phyloP scores from a whole-genome alignment of 78 protist genomes.

The Creolimax fragrantissima region DNA sequence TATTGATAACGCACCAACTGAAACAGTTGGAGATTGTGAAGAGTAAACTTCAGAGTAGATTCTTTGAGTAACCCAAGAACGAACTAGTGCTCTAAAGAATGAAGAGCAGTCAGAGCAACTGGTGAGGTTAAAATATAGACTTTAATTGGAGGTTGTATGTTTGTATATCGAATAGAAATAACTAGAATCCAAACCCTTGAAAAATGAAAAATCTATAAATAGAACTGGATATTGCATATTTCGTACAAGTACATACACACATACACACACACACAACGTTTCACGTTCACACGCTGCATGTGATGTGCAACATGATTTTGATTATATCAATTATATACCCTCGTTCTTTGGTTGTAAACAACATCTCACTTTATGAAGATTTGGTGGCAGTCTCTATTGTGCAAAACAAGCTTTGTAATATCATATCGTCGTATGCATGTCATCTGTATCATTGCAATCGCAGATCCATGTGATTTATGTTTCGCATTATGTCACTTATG shows the following conservation, averaged over 20 bases:
- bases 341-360: too few relatives aligned
- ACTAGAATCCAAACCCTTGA: not conserved
- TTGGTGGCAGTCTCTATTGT: too few relatives aligned
- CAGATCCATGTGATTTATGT: too few relatives aligned
- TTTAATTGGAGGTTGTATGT: not conserved
- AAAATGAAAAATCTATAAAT: not conserved
- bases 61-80: too few relatives aligned
- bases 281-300: not conserved
- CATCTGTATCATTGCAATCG: too few relatives aligned
- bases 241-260: not conserved
- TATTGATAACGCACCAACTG: not conserved
- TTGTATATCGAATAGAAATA: not conserved
- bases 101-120: not conserved
- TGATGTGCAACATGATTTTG: too few relatives aligned
- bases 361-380: too few relatives aligned
- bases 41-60: too few relatives aligned
- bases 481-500: too few relatives aligned
- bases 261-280: not conserved
- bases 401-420: too few relatives aligned
- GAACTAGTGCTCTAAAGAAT: not conserved
- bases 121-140: not conserved
- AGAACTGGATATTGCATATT: not conserved
- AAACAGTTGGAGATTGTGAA: not conserved
- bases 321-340: too few relatives aligned
- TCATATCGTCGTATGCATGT: too few relatives aligned